Base-by-base conservation (phyloP, 1,139 yeast genomes). In the Yamadazyma siamensis region DNA sequence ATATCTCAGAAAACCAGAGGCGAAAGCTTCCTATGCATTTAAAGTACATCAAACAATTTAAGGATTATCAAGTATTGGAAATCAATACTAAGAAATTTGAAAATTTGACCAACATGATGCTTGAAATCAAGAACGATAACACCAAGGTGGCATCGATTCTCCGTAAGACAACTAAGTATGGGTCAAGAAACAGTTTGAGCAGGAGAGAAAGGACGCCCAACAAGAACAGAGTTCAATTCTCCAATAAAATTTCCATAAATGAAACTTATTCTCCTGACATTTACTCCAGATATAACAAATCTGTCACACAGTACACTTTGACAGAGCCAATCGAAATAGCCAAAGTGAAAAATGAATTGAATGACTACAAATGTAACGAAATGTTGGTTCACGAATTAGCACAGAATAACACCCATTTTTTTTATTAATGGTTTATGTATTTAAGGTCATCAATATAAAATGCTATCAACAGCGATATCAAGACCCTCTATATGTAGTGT, bases 401-500 rank as follows among this genome's bases (percentile, higher is more conserved):
- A 10, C 73, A 65, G 43, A 54, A 60, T 30, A 65, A 68, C 47
- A 75, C 80, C 8, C 80, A 75, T 45, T 73, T 69, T 48, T 74
- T 71, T 42, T 65, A 67, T 44, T 68, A 53, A n/a, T n/a, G n/a
- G n/a, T n/a, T n/a, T n/a, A n/a, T n/a, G n/a, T n/a, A 29, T 40
- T 10, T n/a, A n/a, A n/a, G n/a, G n/a, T n/a, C n/a, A n/a, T n/a
- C n/a, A n/a, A n/a, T n/a, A n/a, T n/a, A n/a, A n/a, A n/a, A n/a
- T n/a, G n/a, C n/a, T n/a, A n/a, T n/a, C n/a, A n/a, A n/a, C n/a
- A n/a, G n/a, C n/a, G n/a, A n/a, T n/a, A n/a, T n/a, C 39, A 80
- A 46, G 84, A 77, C 4, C 96, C 96, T 40, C 96, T 72, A 59
- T 88, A 88, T 0, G 96, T 88, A 11, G 94, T 77, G 59, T 87